Evolutionary conservation across 2,329 filamentous ascomycete species (phyloP).

Genomic region (Albifimbria verrucaria): DNA sequence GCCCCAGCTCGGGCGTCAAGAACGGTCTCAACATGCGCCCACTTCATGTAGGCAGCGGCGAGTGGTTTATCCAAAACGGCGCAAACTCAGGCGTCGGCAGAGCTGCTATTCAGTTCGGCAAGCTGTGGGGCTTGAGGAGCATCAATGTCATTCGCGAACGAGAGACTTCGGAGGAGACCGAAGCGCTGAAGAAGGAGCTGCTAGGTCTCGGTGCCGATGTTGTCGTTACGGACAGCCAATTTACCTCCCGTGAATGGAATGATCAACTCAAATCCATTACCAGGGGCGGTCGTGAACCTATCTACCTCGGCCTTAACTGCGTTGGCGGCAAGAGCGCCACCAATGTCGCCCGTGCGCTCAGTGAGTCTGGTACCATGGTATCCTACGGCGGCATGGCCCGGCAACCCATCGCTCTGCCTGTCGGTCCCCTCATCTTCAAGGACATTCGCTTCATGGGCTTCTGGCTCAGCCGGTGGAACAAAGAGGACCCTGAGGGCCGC

Average conservation of each 20-base stretch:
- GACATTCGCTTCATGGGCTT: slow-evolving; percentile 87
- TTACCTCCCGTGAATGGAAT: slow-evolving; percentile 57
- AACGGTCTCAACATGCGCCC: slow-evolving; percentile 42
- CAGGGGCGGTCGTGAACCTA: slow-evolving; percentile 64
- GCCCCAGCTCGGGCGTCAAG: slow-evolving; percentile 40
- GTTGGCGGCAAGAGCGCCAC: slow-evolving; percentile 86
- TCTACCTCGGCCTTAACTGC: slow-evolving; percentile 84
- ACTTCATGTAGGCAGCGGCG: slow-evolving; percentile 51
- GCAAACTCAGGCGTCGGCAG: slow-evolving; percentile 92
- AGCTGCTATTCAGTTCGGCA: slow-evolving; percentile 83
- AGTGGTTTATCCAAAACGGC: slow-evolving; percentile 97
- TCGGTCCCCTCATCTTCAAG: slow-evolving; percentile 89
- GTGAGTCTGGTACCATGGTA: slow-evolving; percentile 69
- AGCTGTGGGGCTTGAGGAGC: slow-evolving; percentile 82
- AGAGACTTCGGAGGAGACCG: slow-evolving; percentile 60
- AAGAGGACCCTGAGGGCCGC: slow-evolving; percentile 70
- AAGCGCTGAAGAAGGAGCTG: slow-evolving; percentile 53
- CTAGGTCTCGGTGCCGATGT: slow-evolving; percentile 52
- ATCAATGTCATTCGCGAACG: slow-evolving; percentile 85
- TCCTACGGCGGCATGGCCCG: slow-evolving; percentile 96
- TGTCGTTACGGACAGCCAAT: slow-evolving; percentile 55
- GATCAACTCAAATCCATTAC: slow-evolving; percentile 63
- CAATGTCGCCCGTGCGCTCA: slow-evolving; percentile 71
- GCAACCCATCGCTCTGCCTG: slow-evolving; percentile 77
- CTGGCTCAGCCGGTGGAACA: slow-evolving; percentile 90